Percentiles rank a stretch among this genome's conserved stretches.
Evolutionary conservation across 2,329 filamentous ascomycete genomes (phyloP).

Genomic region (Epichloe amarillans): DNA sequence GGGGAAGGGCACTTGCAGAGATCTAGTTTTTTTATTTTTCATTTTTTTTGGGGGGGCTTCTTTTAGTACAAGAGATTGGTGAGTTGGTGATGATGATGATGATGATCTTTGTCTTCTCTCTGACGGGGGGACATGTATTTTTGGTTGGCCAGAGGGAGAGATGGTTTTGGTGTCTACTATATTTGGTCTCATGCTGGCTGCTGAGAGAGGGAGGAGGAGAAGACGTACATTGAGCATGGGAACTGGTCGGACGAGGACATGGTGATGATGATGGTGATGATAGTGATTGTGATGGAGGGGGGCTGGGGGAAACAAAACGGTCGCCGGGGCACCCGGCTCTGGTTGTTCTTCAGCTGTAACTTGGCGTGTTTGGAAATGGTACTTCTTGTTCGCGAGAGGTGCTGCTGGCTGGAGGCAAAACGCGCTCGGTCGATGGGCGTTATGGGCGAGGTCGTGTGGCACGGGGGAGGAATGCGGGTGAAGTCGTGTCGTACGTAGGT

Average conservation of each 20-base stretch:
- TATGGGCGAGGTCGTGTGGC: background rate
- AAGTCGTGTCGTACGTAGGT: too few species aligned
- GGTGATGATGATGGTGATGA: background rate
- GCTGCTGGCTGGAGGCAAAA: background rate
- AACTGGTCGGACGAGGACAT: constrained; percentile 5
- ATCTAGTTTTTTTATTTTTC: constrained; percentile 29
- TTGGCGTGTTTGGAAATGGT: background rate
- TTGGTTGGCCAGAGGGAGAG: background rate
- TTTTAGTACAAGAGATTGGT: background rate
- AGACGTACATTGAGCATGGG: constrained; percentile 7
- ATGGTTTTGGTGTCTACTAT: too few species aligned
- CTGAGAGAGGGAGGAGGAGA: constrained; percentile 33
- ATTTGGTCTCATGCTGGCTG: background rate
- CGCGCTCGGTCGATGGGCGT: background rate
- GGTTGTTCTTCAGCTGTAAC: too few species aligned
- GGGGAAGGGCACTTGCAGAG: constrained; percentile 69
- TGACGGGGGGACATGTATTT: background rate
- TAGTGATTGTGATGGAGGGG: background rate
- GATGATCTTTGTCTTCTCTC: background rate
- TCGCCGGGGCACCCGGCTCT: background rate
- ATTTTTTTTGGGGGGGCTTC: too few species aligned
- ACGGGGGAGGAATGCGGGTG: constrained; percentile 6
- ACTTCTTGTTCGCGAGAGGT: background rate
- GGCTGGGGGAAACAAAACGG: background rate
- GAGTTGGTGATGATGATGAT: background rate